phyloP scores from a whole-genome alignment of 805 yeast species.

The Saturnispora bothae region DNA sequence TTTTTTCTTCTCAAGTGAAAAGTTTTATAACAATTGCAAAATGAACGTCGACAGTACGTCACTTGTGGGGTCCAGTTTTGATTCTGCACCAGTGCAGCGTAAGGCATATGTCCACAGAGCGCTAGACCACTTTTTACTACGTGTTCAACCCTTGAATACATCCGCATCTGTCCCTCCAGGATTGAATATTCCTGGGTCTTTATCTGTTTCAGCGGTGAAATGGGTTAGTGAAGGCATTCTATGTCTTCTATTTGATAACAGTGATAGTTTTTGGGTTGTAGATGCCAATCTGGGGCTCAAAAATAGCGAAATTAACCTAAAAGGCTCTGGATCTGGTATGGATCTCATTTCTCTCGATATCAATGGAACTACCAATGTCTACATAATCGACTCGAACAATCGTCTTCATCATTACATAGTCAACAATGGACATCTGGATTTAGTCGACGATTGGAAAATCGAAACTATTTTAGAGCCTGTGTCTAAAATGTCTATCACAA shows the following conservation, averaged over 20 bases:
- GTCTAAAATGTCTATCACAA: constrained; percentile 6
- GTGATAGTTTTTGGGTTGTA: constrained; percentile 2
- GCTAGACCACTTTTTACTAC: constrained; percentile 8
- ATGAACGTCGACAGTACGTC: background rate
- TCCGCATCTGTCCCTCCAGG: background rate
- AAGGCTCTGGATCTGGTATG: background rate
- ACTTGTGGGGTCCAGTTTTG: constrained; percentile 5
- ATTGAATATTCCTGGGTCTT: constrained; percentile 1
- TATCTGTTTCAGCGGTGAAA: background rate
- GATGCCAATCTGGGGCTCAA: constrained; percentile 4
- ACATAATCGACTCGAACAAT: constrained; percentile 8
- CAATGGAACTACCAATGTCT: background rate
- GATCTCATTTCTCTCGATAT: background rate
- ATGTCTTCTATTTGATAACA: constrained; percentile 1
- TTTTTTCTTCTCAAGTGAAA: background rate
- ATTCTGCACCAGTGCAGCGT: background rate
- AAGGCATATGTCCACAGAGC: constrained; percentile 10
- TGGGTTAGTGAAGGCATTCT: constrained; percentile 3
- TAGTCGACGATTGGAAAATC: constrained; percentile 8
- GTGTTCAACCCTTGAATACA: constrained; percentile 6
- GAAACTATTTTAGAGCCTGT: constrained; percentile 9
- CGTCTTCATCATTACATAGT: constrained; percentile 9
- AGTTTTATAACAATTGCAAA: background rate
- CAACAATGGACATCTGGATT: constrained; percentile 6
- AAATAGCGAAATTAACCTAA: background rate